A percentile compares a stretch with the other conserved stretches of the same genome.
These are phyloP conservation scores for Dendryphion nanum DNA, from an alignment of 2,329 filamentous ascomycete genomes.

Conservation along the genomic window DNA sequence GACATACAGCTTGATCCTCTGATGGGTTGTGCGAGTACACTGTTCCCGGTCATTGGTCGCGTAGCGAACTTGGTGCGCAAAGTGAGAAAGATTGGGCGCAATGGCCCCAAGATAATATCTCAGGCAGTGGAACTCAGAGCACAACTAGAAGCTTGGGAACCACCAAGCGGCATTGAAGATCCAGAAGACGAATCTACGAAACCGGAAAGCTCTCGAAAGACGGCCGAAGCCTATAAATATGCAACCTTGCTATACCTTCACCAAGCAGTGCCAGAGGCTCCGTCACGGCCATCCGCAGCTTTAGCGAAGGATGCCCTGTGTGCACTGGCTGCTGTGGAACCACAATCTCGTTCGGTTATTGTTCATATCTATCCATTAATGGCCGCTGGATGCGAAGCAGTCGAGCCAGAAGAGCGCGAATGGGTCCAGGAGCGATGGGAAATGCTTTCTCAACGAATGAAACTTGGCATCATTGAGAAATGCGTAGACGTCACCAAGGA, in stretches of 20 bases:
- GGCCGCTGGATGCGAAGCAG: constrained; percentile 64
- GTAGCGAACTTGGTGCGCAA: constrained; percentile 65
- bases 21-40: constrained; percentile 66
- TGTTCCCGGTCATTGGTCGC: constrained; percentile 67
- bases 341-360: constrained; percentile 62
- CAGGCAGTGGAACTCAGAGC: constrained; percentile 62
- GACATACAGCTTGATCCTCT: constrained; percentile 65
- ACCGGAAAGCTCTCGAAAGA: constrained; percentile 64
- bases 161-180: constrained; percentile 57
- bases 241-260: constrained; percentile 66
- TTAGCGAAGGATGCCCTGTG: constrained; percentile 62
- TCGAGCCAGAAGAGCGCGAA: constrained; percentile 57
- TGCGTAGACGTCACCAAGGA: constrained; percentile 64
- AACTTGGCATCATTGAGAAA: constrained; percentile 66
- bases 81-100: constrained; percentile 56
- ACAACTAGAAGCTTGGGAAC: constrained; percentile 60
- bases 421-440: constrained; percentile 66
- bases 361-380: constrained; percentile 70
- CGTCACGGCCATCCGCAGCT: constrained; percentile 55
- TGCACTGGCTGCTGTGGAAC: constrained; percentile 62
- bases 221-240: constrained; percentile 66
- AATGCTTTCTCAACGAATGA: constrained; percentile 60
- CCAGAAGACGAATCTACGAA: constrained; percentile 64
- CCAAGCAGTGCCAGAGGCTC: constrained; percentile 67
- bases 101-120: constrained; percentile 60